A percentile compares a stretch with the other conserved stretches of the same genome.
Evolutionary conservation across 768 basidiomycete genomes (phyloP).

Genomic region (Termitomyces sp.): DNA sequence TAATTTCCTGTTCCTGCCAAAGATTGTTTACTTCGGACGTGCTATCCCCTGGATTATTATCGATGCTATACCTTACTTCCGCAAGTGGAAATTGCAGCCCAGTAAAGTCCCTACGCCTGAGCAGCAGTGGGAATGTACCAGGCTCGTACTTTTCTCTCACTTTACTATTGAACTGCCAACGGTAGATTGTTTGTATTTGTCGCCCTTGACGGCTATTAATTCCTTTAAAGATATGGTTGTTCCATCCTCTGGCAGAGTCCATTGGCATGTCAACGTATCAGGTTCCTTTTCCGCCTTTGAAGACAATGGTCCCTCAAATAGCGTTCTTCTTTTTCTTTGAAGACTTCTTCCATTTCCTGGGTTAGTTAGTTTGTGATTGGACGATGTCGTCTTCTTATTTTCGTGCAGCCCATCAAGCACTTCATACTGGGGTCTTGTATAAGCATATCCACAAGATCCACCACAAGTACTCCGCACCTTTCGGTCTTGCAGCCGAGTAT

Average conservation of each 20-base stretch:
- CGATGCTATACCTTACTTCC: conserved; percentile 91
- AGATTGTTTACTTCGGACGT: conserved; percentile 97
- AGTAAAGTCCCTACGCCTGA: conserved; percentile 70
- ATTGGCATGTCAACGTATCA: conserved; percentile 92
- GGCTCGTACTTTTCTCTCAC: conserved; percentile 88
- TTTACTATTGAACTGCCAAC: conserved; percentile 93
- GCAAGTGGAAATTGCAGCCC: conserved; percentile 90
- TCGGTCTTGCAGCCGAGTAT: conserved; percentile 96
- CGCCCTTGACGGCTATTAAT: not conserved
- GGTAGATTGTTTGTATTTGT: conserved; percentile 36
- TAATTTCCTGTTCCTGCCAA: not conserved
- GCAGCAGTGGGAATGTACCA: conserved; percentile 96
- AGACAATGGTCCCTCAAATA: conserved; percentile 69
- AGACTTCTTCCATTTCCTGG: conserved; percentile 91
- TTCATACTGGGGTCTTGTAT: conserved; percentile 82
- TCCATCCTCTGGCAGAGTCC: conserved; percentile 84
- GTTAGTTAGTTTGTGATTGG: conserved; percentile 29
- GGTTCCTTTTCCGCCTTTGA: conserved; percentile 80
- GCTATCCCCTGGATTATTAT: conserved; percentile 94
- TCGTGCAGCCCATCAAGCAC: conserved; percentile 71
- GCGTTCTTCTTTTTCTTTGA: conserved; percentile 93
- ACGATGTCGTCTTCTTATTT: not conserved
- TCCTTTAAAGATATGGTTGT: conserved; percentile 68
- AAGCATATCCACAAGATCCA: conserved; percentile 96
- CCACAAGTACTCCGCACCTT: conserved; percentile 95